A percentile compares a stretch with the other conserved stretches of the same genome.
These are phyloP conservation scores for Xylaria palmicola DNA, from an alignment of 495 filamentous ascomycete genomes.

Conservation along the genomic window DNA sequence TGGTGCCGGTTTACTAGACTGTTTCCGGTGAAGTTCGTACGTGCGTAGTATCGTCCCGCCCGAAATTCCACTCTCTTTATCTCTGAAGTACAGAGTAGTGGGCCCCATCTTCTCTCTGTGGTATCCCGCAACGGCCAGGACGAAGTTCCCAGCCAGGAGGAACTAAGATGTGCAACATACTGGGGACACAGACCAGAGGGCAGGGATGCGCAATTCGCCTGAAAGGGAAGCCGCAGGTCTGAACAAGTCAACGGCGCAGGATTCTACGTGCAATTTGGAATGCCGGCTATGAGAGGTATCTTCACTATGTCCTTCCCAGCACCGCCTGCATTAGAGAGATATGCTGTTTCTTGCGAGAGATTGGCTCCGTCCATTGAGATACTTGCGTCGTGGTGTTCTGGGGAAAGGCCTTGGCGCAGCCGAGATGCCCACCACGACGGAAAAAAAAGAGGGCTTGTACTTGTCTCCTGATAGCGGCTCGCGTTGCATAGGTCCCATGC, in stretches of 20 bases:
- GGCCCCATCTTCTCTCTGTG: background rate
- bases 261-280: conserved; percentile 2
- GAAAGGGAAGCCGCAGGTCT: background rate
- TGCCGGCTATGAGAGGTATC: background rate
- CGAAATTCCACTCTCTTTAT: background rate
- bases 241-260: background rate
- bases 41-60: background rate
- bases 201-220: too few relatives aligned
- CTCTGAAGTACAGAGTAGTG: background rate
- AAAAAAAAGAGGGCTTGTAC: background rate
- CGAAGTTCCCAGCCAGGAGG: background rate
- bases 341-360: background rate
- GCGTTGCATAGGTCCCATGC: background rate
- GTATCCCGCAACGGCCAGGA: background rate
- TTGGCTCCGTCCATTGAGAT: background rate
- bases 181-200: too few relatives aligned
- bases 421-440: background rate
- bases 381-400: background rate
- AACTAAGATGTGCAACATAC: background rate
- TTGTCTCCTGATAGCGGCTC: background rate
- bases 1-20: background rate
- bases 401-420: conserved; percentile 1
- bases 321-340: background rate
- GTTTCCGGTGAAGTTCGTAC: background rate
- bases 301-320: background rate